Base-by-base conservation (phyloP, 768 basidiomycete species). In the Psilocybe azurescens region DNA sequence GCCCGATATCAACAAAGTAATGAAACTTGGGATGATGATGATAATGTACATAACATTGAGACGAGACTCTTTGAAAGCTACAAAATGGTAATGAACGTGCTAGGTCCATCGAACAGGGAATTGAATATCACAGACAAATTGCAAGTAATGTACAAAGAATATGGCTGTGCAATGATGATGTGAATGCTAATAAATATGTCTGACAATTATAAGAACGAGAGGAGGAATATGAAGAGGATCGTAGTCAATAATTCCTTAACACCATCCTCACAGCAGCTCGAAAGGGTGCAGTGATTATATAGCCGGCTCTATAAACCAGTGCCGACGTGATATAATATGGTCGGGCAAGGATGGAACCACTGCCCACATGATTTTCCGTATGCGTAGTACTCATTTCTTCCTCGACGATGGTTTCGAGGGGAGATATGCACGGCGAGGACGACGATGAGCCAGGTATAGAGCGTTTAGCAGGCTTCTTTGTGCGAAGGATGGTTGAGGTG, bases 241-340 rank as follows among this genome's bases (percentile, higher is more conserved):
- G 10, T 33, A 4, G 44, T 66, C 62, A 77, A 69, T 77, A 77
- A 39, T 64, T 64, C 56, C 72, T 64, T 1, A 75, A 62, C 28
- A 78, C 66, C 78, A 79, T 77, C 52, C 78, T 66, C 11, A 70
- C 51, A 30, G 76, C 69, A 1, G 72, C 73, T 30, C 77, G 73
- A 14, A 78, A 56, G 8, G 78, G 78, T 44, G 75, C 53, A 8
- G 73, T 75, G 9, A 67, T 66, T 2, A 77, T 20, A 36, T 75
- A 73, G 16, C 77, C 76, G 18, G 71, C 53, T 16, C 69, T 66
- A 16, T 68, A 72, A 7, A 78, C 58, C 41, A 75, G 39, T 33
- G 64, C 56, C 2, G 76, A 71, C 2, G 73, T 65, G 36, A 76
- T 36, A 14, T 67, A 61, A 52, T 58, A 68, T 3, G 69, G 67